Conservation (phyloP, 2,329 filamentous ascomycete species). For the Aurifilum marmelostoma region DNA sequence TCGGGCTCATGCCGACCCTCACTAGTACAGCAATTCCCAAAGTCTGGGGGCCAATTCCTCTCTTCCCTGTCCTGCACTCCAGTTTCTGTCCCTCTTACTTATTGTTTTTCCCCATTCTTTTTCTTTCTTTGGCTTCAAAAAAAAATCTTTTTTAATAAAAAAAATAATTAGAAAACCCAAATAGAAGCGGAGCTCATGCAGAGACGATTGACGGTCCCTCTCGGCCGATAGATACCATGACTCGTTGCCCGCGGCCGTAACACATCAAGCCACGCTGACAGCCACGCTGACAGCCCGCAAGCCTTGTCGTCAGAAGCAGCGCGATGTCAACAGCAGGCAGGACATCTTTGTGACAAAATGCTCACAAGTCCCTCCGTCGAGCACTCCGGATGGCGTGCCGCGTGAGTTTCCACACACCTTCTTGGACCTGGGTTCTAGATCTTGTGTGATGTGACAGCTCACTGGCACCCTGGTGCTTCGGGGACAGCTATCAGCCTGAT, state of each 20-base stretch:
- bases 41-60: not conserved
- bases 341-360: conserved; percentile 27
- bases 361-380: conserved; percentile 32
- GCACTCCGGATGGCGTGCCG: conserved; percentile 35
- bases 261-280: conserved; percentile 34
- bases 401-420: conserved; percentile 38
- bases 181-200: conserved; percentile 4
- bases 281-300: conserved; percentile 34
- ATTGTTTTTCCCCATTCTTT: too few species aligned
- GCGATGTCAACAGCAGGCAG: conserved; percentile 19
- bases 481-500: conserved; percentile 22
- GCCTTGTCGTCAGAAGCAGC: conserved; percentile 34
- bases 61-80: not conserved
- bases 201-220: conserved; percentile 7
- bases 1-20: not conserved
- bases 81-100: too few species aligned
- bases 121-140: not conserved
- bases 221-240: conserved; percentile 35
- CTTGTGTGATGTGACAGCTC: conserved; percentile 56
- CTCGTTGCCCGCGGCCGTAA: conserved; percentile 35
- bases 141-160: too few species aligned
- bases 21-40: not conserved
- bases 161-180: not conserved
- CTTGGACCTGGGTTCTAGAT: conserved; percentile 47
- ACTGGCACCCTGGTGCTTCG: conserved; percentile 36